These are phyloP conservation scores for Climacium dendroides DNA, from an alignment of 225 moss, liverwort and hornwort species.

Conservation along the genomic window DNA sequence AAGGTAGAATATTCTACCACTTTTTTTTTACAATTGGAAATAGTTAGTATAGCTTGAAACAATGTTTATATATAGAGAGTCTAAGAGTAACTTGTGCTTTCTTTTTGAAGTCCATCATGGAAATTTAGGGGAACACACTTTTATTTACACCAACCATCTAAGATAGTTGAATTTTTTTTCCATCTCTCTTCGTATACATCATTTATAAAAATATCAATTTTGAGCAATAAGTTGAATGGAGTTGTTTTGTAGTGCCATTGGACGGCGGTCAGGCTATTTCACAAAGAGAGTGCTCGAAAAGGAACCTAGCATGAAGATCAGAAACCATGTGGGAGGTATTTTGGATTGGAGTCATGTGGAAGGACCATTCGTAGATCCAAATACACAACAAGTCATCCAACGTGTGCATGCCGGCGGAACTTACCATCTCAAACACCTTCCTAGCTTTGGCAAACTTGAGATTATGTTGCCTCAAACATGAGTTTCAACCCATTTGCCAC, in stretches of 20 bases:
- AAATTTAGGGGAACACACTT: background rate
- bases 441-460: constrained; percentile 4
- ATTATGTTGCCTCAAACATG: constrained; percentile 5
- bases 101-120: background rate
- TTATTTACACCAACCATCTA: background rate
- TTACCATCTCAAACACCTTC: constrained; percentile 35
- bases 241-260: constrained; percentile 52
- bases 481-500: background rate
- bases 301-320: constrained; percentile 25
- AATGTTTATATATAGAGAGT: too few species aligned
- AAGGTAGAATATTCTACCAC: background rate
- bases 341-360: constrained; percentile 78
- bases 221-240: background rate
- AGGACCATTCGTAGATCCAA: constrained; percentile 55
- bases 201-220: background rate
- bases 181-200: background rate
- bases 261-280: constrained; percentile 67
- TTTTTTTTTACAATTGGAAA: background rate
- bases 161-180: too few species aligned
- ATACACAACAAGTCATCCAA: constrained; percentile 2
- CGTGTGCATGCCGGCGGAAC: constrained; percentile 39
- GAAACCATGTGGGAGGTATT: constrained; percentile 66
- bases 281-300: constrained; percentile 23
- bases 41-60: background rate
- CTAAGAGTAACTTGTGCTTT: background rate